phyloP scores from a whole-genome alignment of 345 rosid genomes.

The Gynandropsis gynandra region DNA sequence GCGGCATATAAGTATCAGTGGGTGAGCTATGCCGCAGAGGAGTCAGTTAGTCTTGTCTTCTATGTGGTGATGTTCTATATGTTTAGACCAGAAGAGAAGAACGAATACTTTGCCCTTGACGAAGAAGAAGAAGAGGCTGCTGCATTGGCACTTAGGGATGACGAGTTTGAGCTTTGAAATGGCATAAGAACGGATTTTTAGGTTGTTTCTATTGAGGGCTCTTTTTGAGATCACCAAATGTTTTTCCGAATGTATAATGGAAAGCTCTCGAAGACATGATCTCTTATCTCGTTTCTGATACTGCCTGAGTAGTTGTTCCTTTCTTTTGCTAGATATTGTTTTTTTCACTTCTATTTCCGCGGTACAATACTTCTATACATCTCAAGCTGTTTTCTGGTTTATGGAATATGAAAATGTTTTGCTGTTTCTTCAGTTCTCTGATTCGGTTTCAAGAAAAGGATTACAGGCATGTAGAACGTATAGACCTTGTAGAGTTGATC shows the following conservation, averaged over 20 bases:
- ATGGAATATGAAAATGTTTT: too few relatives aligned
- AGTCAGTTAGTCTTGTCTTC: slow-evolving; percentile 70
- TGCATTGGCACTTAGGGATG: slow-evolving; percentile 62
- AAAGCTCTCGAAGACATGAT: slow-evolving; percentile 1
- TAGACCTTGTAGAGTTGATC: too few relatives aligned
- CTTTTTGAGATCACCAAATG: background rate
- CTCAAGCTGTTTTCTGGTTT: slow-evolving; percentile 7
- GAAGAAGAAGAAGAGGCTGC: slow-evolving; percentile 96
- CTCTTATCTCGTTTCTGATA: slow-evolving; percentile 16
- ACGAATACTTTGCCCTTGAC: slow-evolving; percentile 76
- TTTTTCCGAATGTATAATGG: slow-evolving; percentile 8
- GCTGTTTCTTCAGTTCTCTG: too few relatives aligned
- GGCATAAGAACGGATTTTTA: background rate
- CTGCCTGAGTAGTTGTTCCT: slow-evolving; percentile 14
- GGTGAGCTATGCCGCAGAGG: slow-evolving; percentile 91
- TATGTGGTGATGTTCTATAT: slow-evolving; percentile 73
- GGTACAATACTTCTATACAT: slow-evolving; percentile 16
- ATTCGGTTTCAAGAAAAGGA: too few relatives aligned
- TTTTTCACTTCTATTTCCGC: background rate
- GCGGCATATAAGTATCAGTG: slow-evolving; percentile 90
- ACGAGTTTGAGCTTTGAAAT: slow-evolving; percentile 77
- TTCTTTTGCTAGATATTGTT: slow-evolving; percentile 18
- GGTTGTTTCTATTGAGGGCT: slow-evolving; percentile 4
- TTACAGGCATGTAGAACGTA: too few relatives aligned
- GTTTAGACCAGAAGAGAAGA: slow-evolving; percentile 92